Evolutionary conservation across 805 yeast genomes (phyloP).

Genomic region (Yarrowia deformans): DNA sequence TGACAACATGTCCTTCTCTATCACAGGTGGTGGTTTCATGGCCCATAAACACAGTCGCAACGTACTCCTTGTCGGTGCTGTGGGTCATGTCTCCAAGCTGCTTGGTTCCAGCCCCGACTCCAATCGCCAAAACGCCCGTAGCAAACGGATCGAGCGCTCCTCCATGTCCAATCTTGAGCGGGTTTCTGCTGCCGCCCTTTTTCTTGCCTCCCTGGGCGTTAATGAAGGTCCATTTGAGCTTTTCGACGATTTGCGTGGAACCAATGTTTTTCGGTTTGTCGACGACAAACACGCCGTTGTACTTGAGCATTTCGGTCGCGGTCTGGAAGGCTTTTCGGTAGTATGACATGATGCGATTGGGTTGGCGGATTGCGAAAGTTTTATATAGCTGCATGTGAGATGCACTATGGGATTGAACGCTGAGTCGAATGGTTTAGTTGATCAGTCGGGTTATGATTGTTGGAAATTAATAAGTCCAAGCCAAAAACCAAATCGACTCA

Average conservation of each 20-base stretch:
- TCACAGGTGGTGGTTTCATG: slow-evolving; percentile 94
- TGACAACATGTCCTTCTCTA: slow-evolving; percentile 76
- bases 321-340: not conserved
- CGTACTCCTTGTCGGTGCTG: slow-evolving; percentile 79
- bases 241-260: slow-evolving; percentile 74
- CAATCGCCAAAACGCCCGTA: slow-evolving; percentile 88
- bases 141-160: slow-evolving; percentile 97
- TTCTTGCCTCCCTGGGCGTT: slow-evolving; percentile 60
- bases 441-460: too few relatives aligned
- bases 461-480: too few relatives aligned
- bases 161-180: slow-evolving; percentile 95
- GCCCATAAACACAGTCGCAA: slow-evolving; percentile 85
- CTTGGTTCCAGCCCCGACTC: slow-evolving; percentile 93
- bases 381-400: not conserved
- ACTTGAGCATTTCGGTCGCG: slow-evolving; percentile 9
- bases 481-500: too few relatives aligned
- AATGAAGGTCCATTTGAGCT: slow-evolving; percentile 69
- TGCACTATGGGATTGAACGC: too few relatives aligned
- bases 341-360: not conserved
- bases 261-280: slow-evolving; percentile 87
- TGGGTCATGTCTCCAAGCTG: slow-evolving; percentile 72
- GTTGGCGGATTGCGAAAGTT: not conserved
- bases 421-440: too few relatives aligned
- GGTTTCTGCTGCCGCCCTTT: slow-evolving; percentile 63
- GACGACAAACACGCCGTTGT: slow-evolving; percentile 88